Conservation (phyloP, 2,329 filamentous ascomycete genomes). For the Aspergillus aculeatinus region DNA sequence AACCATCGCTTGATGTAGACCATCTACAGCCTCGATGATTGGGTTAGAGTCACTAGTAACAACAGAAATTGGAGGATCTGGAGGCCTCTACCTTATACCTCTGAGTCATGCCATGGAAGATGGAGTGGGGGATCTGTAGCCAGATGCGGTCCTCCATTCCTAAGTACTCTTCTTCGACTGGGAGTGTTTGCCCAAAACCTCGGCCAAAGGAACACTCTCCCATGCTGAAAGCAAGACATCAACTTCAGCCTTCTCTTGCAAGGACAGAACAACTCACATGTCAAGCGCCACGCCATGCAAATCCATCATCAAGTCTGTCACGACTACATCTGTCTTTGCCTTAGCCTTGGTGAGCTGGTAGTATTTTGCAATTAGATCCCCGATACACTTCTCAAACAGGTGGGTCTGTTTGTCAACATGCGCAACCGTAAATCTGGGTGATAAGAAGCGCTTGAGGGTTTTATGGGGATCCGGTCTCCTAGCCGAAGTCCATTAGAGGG, state of each 20-base stretch:
- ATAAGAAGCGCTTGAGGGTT: neutral
- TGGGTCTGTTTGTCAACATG: neutral
- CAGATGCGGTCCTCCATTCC: neutral
- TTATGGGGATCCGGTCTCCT: constrained; percentile 2
- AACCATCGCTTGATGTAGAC: constrained; percentile 6
- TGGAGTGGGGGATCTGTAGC: neutral
- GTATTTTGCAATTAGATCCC: constrained; percentile 1
- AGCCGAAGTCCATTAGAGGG: too few relatives aligned
- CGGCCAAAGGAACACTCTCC: constrained; percentile 7
- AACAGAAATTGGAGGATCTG: too few relatives aligned
- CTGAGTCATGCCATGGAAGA: constrained; percentile 2
- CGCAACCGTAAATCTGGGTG: neutral
- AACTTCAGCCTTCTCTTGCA: too few relatives aligned
- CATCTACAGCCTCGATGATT: neutral
- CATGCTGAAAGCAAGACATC: neutral
- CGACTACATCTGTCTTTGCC: neutral
- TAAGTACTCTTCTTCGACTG: neutral
- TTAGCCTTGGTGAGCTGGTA: neutral
- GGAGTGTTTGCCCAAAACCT: neutral
- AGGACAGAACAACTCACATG: neutral
- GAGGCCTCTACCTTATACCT: neutral
- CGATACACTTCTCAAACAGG: neutral
- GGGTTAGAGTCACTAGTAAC: too few relatives aligned
- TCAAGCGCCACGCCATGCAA: constrained; percentile 5
- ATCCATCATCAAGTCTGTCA: constrained; percentile 4